Conservation (phyloP, 208 protist species). For the Strigomonas galati region DNA sequence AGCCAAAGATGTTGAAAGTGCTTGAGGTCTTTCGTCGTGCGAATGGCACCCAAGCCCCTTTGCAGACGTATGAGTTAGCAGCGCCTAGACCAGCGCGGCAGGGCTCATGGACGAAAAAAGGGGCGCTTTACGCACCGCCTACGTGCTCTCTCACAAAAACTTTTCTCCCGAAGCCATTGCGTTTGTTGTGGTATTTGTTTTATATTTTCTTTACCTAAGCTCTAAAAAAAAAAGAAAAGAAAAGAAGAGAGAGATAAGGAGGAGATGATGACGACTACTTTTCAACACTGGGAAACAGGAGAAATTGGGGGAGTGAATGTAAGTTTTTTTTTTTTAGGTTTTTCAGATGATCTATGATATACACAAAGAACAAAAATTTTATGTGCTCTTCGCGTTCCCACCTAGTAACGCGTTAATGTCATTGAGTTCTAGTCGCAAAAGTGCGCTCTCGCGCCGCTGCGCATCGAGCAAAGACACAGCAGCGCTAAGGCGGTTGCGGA, state of each 20-base stretch:
- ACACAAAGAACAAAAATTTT: no score
- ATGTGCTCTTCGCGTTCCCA: background rate
- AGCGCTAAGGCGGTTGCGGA: constrained; percentile 50
- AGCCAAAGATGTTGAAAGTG: no score
- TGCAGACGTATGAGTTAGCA: no score
- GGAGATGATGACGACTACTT: constrained; percentile 15
- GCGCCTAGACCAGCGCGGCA: no score
- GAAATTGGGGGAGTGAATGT: background rate
- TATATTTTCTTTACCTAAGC: background rate
- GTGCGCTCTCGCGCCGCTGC: constrained; percentile 52
- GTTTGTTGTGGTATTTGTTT: no score
- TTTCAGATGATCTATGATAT: no score
- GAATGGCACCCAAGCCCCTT: no score
- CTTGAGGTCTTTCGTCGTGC: no score
- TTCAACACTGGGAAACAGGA: background rate
- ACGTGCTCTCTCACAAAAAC: no score
- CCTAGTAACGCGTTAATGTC: constrained; percentile 32
- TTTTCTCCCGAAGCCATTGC: no score
- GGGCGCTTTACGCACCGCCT: no score
- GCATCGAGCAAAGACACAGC: constrained; percentile 47
- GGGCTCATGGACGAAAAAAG: no score
- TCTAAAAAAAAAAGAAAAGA: constrained; percentile 11
- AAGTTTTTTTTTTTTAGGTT: background rate
- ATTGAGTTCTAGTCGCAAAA: constrained; percentile 66
- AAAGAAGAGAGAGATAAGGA: constrained; percentile 15